Evolutionary conservation across 345 rosid genomes (phyloP).

Genomic region (Adansonia digitata): DNA sequence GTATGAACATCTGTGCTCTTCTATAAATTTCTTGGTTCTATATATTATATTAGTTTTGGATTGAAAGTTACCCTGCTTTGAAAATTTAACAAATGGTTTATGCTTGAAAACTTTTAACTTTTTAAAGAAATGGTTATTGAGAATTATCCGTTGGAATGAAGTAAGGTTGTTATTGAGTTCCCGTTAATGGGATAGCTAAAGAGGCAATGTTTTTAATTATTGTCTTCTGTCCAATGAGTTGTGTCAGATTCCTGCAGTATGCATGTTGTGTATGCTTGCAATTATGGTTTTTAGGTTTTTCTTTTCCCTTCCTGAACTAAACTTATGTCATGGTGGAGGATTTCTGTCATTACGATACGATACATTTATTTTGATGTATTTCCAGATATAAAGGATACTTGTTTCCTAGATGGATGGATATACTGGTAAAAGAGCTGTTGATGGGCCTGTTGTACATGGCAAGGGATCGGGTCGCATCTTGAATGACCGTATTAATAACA

Average conservation of each 20-base stretch:
- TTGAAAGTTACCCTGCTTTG: not conserved
- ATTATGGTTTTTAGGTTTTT: not conserved
- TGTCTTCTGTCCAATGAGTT: not conserved
- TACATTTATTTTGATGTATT: constrained; percentile 3
- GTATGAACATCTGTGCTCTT: not conserved
- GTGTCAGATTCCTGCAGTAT: not conserved
- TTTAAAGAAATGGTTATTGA: not conserved
- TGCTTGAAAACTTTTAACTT: not conserved
- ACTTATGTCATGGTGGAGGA: constrained; percentile 4
- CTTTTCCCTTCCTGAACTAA: not conserved
- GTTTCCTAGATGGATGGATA: constrained; percentile 59
- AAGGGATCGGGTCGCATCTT: constrained; percentile 52
- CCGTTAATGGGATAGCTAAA: not conserved
- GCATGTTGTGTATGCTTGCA: not conserved
- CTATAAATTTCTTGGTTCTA: not conserved
- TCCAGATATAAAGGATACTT: constrained; percentile 30
- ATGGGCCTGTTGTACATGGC: constrained; percentile 38
- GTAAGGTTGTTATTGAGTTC: not conserved
- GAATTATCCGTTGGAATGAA: not conserved
- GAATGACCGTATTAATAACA: constrained; percentile 49
- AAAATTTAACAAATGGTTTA: not conserved
- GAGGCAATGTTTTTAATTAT: not conserved
- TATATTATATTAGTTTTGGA: not conserved
- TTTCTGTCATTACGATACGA: not conserved
- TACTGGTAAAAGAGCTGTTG: constrained; percentile 55